Base-by-base conservation (phyloP, 306 rosid genomes). In the Comarum palustre region DNA sequence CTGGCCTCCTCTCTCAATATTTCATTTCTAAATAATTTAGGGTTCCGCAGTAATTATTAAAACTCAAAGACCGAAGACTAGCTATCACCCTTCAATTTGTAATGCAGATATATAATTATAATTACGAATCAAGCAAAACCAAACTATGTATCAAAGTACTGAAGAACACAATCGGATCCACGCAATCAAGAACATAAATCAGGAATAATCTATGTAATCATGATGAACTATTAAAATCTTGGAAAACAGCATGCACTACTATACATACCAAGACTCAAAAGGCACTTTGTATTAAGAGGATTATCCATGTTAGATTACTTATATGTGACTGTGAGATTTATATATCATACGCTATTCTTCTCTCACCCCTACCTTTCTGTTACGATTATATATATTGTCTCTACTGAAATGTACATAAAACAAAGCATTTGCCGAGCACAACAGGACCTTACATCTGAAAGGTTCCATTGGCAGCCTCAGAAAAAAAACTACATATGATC, bases 261-360 rank as follows among this genome's bases (percentile, higher is more conserved):
- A 50, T 50, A 50, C n/a, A 50, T 2, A 50, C 57, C 57, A 29
- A 61, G 43, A 27, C 46, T 12, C 12, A 66, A 46, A 50, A 66
- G 45, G 36, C 10, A 42, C 59, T 72, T 71, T 55, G 48, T 15
- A 46, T 65, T 62, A 71, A 77, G 32, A 14, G 67, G 77, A 58
- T 84, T 84, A 68, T 81, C 62, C 61, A 15, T 20, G n/a, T 19
- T 68, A 43, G 77, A 65, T 83, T 73, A 69, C 17, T 17, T n/a
- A 48, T 16, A 47, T 46, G 13, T 41, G 42, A 39, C 15, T 46
- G 13, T 41, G 42, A 39, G 42, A 16, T 47, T 13, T 51, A 19
- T 51, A 51, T 19, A 50, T 50, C 55, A 50, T 50, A 50, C 9
- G 42, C 42, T 39, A 39, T 39, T 39, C 42, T 39, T 39, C 42